Base-by-base conservation (phyloP, 441 rosid species). In the Euphorbia corollata region DNA sequence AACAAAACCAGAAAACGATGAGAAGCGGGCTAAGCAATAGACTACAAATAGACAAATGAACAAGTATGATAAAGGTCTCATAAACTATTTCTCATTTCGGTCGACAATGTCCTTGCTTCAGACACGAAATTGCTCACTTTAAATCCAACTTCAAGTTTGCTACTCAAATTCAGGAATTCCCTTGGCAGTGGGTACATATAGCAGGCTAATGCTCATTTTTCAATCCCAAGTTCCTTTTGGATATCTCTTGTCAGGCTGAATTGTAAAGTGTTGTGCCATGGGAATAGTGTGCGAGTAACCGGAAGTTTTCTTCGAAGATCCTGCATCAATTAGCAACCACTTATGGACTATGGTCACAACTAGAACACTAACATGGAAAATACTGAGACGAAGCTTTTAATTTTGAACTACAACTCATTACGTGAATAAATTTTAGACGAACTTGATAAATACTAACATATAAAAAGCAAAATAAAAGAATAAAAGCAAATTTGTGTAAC, bases 241-340 rank as follows among this genome's bases (percentile, higher is more conserved):
- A 91, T 91, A 72, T 94, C 99, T 80, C 89, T 88, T 50, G 99
- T 91, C 70, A 94, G 77, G 83, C 90, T 91, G 70, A 90, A 91
- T 68, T 90, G 98, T 50, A 88, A 81, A 6, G 96, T 85, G 84
- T 85, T 84, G 51, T 91, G 95, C 99, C 98, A 91, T 51, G 98
- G 98, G 81, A 91, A 94, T 55, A 87, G 74, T 65, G 97, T 94
- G 38, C 97, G 84, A 60, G 98, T 94, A 61, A 91, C 98, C 0
- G 98, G 99, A 68, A 91, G 99, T 82, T 91, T 90, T 81, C 99
- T 83, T 67, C 97, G 80, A 22, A 94, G 87, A 73, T 94, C 99
- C 98, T 94, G 83, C 80, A 78, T 64, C 9, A 9, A 13, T 30
- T 6, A 39, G 55, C 43, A 18, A 45, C 34, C 41, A 30, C 32